These are phyloP conservation scores for Pleurotus tuber-regium DNA, from an alignment of 768 basidiomycete genomes.

Conservation along the genomic window DNA sequence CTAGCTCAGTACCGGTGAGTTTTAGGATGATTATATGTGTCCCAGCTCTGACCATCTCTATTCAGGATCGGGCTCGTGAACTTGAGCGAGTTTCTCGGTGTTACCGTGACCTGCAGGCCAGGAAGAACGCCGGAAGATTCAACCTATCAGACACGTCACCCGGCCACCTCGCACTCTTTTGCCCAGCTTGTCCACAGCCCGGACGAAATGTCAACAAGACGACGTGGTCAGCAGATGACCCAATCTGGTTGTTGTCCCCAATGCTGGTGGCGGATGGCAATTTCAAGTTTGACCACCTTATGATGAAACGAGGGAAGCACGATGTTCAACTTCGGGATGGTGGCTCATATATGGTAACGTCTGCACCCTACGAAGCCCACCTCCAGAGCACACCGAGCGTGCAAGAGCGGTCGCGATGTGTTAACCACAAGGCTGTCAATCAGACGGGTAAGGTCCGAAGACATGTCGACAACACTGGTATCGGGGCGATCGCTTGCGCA, in stretches of 20 bases:
- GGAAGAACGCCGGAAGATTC: background rate
- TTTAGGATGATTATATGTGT: background rate
- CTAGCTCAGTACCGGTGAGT: background rate
- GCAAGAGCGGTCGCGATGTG: background rate
- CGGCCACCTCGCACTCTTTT: slow-evolving; percentile 8
- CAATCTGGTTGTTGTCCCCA: background rate
- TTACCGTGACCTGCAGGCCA: slow-evolving; percentile 9
- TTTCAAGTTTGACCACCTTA: slow-evolving; percentile 14
- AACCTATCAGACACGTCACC: background rate
- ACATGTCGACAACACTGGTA: slow-evolving; percentile 23
- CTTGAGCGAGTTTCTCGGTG: background rate
- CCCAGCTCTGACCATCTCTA: background rate
- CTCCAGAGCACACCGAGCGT: background rate
- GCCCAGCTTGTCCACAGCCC: slow-evolving; percentile 17
- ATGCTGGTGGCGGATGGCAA: slow-evolving; percentile 12
- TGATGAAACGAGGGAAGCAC: background rate
- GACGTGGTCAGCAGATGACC: background rate
- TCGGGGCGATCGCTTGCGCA: slow-evolving; percentile 28
- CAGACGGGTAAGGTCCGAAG: slow-evolving; percentile 11
- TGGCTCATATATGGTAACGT: background rate
- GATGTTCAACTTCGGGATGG: slow-evolving; percentile 4
- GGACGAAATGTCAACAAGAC: background rate
- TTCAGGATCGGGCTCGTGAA: background rate
- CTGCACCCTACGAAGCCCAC: slow-evolving; percentile 2
- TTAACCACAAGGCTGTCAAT: slow-evolving; percentile 16